Conservation (phyloP, 176 grass and related monocot genomes). For the Bromus sterilis region DNA sequence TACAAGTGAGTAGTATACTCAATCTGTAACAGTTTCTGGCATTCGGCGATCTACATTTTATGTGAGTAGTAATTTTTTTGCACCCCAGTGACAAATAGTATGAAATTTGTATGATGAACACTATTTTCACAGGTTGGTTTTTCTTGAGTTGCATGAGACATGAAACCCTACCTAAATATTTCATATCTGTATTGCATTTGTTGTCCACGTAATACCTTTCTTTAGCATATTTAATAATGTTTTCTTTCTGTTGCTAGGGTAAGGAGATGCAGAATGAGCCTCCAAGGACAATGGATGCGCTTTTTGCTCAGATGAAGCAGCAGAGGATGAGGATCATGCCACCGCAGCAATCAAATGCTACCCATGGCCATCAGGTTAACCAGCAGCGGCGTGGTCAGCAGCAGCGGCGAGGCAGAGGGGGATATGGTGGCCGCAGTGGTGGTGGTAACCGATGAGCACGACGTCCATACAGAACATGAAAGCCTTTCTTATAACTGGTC, state of each 20-base stretch:
- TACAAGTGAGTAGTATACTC: too few species aligned
- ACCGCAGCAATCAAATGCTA: slow-evolving; percentile 26
- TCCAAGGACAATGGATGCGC: slow-evolving; percentile 70
- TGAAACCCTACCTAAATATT: slow-evolving; percentile 10
- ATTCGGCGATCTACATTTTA: too few species aligned
- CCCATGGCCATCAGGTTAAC: slow-evolving; percentile 21
- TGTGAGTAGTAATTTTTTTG: not conserved
- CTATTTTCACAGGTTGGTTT: not conserved
- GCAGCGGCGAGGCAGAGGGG: slow-evolving; percentile 41
- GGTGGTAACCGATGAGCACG: slow-evolving; percentile 29
- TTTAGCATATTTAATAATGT: not conserved
- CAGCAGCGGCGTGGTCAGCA: slow-evolving; percentile 24
- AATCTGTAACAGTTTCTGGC: too few species aligned
- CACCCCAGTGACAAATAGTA: not conserved
- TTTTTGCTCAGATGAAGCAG: slow-evolving; percentile 72
- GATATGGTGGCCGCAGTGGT: slow-evolving; percentile 12
- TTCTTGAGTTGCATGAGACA: not conserved
- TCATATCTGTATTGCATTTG: not conserved
- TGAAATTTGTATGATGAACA: not conserved
- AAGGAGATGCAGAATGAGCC: slow-evolving; percentile 37
- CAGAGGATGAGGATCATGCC: slow-evolving; percentile 38
- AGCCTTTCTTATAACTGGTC: not conserved
- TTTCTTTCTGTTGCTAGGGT: slow-evolving; percentile 5
- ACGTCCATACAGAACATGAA: not conserved
- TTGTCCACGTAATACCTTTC: not conserved